Conservation (phyloP, 495 filamentous ascomycete species). For the Penicillium salamii region DNA sequence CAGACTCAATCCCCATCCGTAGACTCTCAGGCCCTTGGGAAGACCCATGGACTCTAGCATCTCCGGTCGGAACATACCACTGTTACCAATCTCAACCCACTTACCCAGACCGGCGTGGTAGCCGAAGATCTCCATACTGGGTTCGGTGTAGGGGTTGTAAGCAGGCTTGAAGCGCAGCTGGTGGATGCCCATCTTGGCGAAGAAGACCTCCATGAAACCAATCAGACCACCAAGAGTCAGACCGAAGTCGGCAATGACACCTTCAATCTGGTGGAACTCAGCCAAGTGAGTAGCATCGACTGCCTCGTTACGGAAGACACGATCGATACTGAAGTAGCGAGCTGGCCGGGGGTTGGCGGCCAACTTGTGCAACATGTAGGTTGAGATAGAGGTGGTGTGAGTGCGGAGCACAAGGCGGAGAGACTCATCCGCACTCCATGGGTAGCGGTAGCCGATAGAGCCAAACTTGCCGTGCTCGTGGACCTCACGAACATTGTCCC, state of each 20-base stretch:
- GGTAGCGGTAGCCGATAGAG: constrained; percentile 92
- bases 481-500: constrained; percentile 77
- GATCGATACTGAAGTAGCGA: constrained; percentile 95
- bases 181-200: constrained; percentile 89
- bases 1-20: constrained; percentile 86
- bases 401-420: constrained; percentile 88
- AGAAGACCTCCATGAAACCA: constrained; percentile 96
- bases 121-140: constrained; percentile 93
- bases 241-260: constrained; percentile 94
- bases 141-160: constrained; percentile 99
- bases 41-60: constrained; percentile 91
- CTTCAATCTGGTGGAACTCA: constrained; percentile 98
- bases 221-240: constrained; percentile 90
- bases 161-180: constrained; percentile 91
- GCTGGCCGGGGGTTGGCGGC: constrained; percentile 77
- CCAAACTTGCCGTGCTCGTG: constrained; percentile 87
- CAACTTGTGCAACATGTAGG: constrained; percentile 85
- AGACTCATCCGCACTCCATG: constrained; percentile 87
- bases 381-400: constrained; percentile 88
- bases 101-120: constrained; percentile 87
- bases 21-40: constrained; percentile 82
- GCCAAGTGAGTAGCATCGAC: constrained; percentile 96
- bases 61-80: constrained; percentile 96
- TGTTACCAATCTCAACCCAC: constrained; percentile 96
- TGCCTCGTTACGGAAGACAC: constrained; percentile 93